Evolutionary conservation across 768 basidiomycete species (phyloP).

Genomic region (Cantharellus cinnabarinus): DNA sequence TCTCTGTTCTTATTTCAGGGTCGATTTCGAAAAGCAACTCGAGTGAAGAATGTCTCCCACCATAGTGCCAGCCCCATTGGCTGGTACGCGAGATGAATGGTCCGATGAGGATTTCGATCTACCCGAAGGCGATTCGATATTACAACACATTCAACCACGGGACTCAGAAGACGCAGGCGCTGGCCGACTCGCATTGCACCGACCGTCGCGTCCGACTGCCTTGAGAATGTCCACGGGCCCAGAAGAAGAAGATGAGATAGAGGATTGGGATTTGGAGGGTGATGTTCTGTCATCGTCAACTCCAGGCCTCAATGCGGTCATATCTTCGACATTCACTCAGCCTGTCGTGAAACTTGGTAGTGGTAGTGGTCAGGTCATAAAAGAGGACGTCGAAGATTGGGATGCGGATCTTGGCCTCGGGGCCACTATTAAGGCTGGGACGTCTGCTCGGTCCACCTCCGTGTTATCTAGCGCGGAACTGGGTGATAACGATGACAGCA

Average conservation of each 20-base stretch:
- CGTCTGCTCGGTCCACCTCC: constrained; percentile 29
- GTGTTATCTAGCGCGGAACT: constrained; percentile 12
- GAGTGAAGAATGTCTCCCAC: neutral
- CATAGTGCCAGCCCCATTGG: neutral
- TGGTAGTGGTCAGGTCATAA: constrained; percentile 24
- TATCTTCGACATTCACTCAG: constrained; percentile 4
- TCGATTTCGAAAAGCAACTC: no score
- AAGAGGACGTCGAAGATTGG: constrained; percentile 56
- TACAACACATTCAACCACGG: constrained; percentile 30
- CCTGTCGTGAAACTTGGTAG: neutral
- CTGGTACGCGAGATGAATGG: constrained; percentile 41
- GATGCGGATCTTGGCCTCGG: constrained; percentile 50
- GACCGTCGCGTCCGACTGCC: neutral
- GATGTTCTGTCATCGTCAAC: neutral
- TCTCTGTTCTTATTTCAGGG: no score
- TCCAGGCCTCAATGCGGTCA: neutral
- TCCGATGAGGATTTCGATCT: constrained; percentile 74
- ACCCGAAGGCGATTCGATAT: constrained; percentile 37
- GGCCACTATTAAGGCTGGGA: neutral
- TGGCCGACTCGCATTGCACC: neutral
- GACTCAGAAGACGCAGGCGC: neutral
- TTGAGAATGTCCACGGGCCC: neutral
- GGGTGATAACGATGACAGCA: constrained; percentile 42
- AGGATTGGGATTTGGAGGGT: neutral
- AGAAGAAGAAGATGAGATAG: constrained; percentile 6